phyloP scores from a whole-genome alignment of 2,329 filamentous ascomycete species.

The Penicillium sp. region DNA sequence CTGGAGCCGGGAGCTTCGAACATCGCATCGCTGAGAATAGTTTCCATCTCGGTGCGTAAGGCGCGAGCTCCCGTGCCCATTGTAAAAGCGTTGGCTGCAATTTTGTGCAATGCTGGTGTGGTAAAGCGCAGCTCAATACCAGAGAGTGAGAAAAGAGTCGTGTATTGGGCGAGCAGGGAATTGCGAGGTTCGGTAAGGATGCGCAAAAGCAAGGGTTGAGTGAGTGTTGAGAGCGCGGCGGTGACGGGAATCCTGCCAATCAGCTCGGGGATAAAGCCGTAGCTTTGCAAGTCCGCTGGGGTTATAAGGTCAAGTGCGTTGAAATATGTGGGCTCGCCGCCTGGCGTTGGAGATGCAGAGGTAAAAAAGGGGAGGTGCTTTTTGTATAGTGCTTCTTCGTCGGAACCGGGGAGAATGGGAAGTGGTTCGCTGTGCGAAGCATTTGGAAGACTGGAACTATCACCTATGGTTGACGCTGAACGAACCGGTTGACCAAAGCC shows the following conservation, averaged over 20 bases:
- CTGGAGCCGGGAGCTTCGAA: constrained; percentile 68
- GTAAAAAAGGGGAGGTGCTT: constrained; percentile 59
- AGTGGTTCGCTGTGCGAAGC: constrained; percentile 40
- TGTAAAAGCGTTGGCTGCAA: constrained; percentile 67
- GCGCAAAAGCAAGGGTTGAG: constrained; percentile 67
- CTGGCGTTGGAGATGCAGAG: constrained; percentile 51
- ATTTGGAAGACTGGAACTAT: constrained; percentile 23
- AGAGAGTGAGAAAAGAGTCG: constrained; percentile 79
- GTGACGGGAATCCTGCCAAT: constrained; percentile 92
- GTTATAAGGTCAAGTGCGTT: constrained; percentile 69
- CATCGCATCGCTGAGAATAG: constrained; percentile 74
- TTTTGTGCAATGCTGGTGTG: constrained; percentile 71
- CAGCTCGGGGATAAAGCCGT: constrained; percentile 91
- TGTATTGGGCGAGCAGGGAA: constrained; percentile 83
- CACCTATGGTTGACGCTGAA: constrained; percentile 38
- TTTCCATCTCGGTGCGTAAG: constrained; percentile 76
- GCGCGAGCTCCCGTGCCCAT: constrained; percentile 79
- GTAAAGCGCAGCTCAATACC: constrained; percentile 78
- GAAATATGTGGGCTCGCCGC: constrained; percentile 49
- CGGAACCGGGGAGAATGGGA: constrained; percentile 60
- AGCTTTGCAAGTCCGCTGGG: constrained; percentile 74
- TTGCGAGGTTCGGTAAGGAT: constrained; percentile 93
- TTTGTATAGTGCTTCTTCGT: constrained; percentile 60
- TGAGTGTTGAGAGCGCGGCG: constrained; percentile 76
- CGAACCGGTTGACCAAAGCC: constrained; percentile 87